Evolutionary conservation across 2,329 filamentous ascomycete species (phyloP), one percentile per base, ranked within the genome.

Genomic region (Alternaria conjuncta): DNA sequence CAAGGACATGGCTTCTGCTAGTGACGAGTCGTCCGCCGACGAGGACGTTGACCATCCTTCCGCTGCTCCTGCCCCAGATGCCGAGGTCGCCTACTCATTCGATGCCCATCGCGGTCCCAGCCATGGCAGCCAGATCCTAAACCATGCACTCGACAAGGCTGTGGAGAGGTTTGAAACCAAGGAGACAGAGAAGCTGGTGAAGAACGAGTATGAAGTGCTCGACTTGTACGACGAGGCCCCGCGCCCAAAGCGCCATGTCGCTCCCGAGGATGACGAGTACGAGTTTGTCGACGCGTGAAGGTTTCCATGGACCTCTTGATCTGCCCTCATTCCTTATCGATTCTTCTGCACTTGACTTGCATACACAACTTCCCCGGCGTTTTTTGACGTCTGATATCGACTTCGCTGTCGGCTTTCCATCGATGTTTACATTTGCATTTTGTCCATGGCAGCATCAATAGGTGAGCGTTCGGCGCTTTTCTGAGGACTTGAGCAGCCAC

Each of bases 111-210:
- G 79, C 20, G 84, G 84, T 25, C 86, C 86, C 15, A 81, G 77
- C 63, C 80, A 84, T 54, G 87, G 87, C 44, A 86, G 85, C 76
- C 86, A 87, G 72, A 84, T 89, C 73, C 81, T 89, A 53, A 85
- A 85, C 63, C 81, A 81, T 15, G 87, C 87, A 11, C 80, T 89
- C 32, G 83, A 82, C 59, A 84, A 87, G 76, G 87, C 87, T 2
- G 84, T 89, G 44, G 84, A 87, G 80, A 84, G 83, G 66, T 89
- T 84, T 72, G 87, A 89, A 79, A 85, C 84, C 65, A 84, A 84
- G 70, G 85, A 87, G 78, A 89, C 86, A 3, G 86, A 88, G 78
- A 87, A 87, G 79, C 76, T 89, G 51, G 84, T 88, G 75, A 86
- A 85, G 79, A 82, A 83, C 60, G 87, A 89, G 79, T 89, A 89